A percentile compares a stretch with the other conserved stretches of the same genome.
Evolutionary conservation across 176 grass and related monocot species (phyloP).

Genomic region (Canna indica): DNA sequence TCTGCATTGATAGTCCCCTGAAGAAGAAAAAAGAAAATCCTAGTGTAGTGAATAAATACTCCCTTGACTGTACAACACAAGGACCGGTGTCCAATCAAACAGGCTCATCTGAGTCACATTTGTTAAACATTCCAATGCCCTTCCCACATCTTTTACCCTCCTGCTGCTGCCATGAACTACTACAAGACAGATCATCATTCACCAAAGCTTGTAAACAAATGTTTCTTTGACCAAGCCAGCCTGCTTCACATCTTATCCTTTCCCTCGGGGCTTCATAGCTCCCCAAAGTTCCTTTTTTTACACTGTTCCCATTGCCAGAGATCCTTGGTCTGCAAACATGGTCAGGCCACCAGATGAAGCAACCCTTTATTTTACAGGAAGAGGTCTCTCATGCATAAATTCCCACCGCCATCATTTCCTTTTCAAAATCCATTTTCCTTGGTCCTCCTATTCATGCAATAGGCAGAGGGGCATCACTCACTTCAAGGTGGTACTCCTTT

Average conservation of each 20-base stretch:
- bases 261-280: background rate
- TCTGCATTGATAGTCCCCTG: background rate
- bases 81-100: background rate
- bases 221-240: slow-evolving; percentile 30
- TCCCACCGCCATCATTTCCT: slow-evolving; percentile 14
- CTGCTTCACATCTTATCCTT: background rate
- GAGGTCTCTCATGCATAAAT: slow-evolving; percentile 20
- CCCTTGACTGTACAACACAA: background rate
- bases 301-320: background rate
- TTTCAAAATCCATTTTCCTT: background rate
- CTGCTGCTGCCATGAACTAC: slow-evolving; percentile 14
- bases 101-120: background rate
- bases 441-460: background rate
- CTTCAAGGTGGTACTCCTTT: slow-evolving; percentile 26
- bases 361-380: background rate
- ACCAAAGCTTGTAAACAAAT: slow-evolving; percentile 25
- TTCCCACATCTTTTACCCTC: background rate
- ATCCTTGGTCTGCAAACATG: background rate
- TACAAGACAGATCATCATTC: no score
- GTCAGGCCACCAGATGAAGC: background rate
- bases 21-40: background rate
- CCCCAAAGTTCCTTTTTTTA: background rate
- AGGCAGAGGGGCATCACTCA: slow-evolving; percentile 5
- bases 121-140: no score
- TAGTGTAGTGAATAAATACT: background rate